Conservation (phyloP, 805 yeast genomes). For the Saccharomyces jurei region DNA sequence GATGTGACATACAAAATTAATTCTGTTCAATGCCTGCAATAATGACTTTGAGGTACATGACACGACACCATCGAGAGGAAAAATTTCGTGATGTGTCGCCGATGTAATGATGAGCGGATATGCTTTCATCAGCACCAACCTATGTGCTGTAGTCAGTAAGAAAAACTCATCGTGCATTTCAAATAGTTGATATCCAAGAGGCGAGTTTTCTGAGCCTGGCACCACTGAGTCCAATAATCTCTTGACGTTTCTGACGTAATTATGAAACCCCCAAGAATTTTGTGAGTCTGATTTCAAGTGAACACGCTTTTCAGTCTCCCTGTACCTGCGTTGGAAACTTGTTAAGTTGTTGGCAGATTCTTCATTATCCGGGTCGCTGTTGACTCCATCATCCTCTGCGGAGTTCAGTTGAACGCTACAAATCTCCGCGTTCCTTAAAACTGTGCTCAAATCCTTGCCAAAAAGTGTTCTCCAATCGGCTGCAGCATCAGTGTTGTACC, state of each 20-base stretch:
- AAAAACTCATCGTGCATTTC: conserved; percentile 14
- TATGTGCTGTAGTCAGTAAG: conserved; percentile 11
- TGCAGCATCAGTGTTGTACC: background rate
- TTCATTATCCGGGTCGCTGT: background rate
- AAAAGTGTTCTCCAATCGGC: background rate
- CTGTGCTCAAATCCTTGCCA: background rate
- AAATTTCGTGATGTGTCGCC: conserved; percentile 15
- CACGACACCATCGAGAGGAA: conserved; percentile 10
- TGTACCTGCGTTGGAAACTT: background rate
- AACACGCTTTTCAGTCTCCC: background rate
- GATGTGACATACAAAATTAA: conserved; percentile 17
- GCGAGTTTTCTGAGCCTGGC: conserved; percentile 3
- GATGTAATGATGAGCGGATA: conserved; percentile 21
- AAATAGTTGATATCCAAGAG: conserved; percentile 11
- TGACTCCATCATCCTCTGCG: background rate
- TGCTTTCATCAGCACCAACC: conserved; percentile 11
- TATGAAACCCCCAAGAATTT: conserved; percentile 12
- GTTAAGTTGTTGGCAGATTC: background rate
- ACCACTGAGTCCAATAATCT: conserved; percentile 6
- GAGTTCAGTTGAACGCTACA: background rate
- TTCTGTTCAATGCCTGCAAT: conserved; percentile 8
- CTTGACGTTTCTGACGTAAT: conserved; percentile 13
- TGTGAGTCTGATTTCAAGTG: conserved; percentile 2
- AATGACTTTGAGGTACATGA: conserved; percentile 8
- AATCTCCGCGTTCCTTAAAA: background rate